Evolutionary conservation across 1,284 basidiomycete species (phyloP).

Genomic region (Paramarasmius palmivorus): DNA sequence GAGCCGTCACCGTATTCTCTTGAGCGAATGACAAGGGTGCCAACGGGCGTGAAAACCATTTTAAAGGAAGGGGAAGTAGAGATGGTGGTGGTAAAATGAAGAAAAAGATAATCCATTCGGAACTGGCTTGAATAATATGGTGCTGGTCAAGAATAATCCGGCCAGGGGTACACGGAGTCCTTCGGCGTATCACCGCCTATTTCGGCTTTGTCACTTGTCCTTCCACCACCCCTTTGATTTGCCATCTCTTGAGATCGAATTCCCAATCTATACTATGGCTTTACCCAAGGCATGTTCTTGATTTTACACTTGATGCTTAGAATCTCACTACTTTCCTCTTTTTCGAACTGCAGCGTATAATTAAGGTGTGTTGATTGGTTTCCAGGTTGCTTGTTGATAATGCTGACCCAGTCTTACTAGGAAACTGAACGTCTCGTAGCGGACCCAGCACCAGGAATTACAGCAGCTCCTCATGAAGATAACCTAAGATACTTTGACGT

Average conservation of each 20-base stretch:
- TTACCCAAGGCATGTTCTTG: constrained; percentile 6
- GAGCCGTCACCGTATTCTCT: constrained; percentile 18
- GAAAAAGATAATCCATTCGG: not conserved
- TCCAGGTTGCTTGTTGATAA: not conserved
- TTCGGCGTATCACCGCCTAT: too few relatives aligned
- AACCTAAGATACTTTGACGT: constrained; percentile 99
- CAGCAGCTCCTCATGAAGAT: constrained; percentile 93
- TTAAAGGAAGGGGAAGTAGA: not conserved
- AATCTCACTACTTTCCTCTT: not conserved
- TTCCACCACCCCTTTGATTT: not conserved
- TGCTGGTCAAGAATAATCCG: too few relatives aligned
- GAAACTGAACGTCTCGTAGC: constrained; percentile 96
- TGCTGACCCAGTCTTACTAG: constrained; percentile 40
- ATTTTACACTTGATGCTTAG: not conserved
- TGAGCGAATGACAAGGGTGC: constrained; percentile 16
- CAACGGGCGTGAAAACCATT: constrained; percentile 16
- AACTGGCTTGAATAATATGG: too few relatives aligned
- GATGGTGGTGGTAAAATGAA: not conserved
- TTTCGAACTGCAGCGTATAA: constrained; percentile 12
- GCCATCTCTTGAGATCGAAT: not conserved
- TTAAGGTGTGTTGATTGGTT: constrained; percentile 9
- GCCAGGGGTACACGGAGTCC: too few relatives aligned
- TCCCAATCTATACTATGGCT: not conserved
- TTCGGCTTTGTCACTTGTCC: too few relatives aligned
- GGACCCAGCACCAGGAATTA: constrained; percentile 95